These are phyloP conservation scores for Tulasnella sp. DNA, from an alignment of 768 basidiomycete genomes.

Conservation along the genomic window DNA sequence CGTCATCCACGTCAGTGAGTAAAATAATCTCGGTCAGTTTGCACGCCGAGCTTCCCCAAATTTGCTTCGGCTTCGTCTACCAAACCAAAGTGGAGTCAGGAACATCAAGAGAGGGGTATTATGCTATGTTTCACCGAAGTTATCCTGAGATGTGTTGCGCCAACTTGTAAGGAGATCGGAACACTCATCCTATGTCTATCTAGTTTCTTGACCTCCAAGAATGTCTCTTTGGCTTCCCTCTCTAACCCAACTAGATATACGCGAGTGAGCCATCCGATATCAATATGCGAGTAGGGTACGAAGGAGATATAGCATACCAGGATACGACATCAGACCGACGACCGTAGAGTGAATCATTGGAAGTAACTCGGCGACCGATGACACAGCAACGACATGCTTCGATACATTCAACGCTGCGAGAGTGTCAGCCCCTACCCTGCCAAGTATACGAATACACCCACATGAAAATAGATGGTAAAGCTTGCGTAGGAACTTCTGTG, in stretches of 20 bases:
- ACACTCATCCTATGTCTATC: slow-evolving; percentile 51
- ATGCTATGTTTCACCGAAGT: slow-evolving; percentile 43
- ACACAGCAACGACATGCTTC: slow-evolving; percentile 44
- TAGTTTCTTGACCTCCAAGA: slow-evolving; percentile 55
- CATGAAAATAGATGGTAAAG: slow-evolving; percentile 57
- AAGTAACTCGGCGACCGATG: slow-evolving; percentile 48
- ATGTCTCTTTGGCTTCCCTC: slow-evolving; percentile 41
- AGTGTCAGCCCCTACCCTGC: neutral
- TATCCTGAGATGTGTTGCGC: slow-evolving; percentile 58
- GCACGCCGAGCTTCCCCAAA: slow-evolving; percentile 56
- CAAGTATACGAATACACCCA: slow-evolving; percentile 20
- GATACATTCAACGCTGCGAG: slow-evolving; percentile 29
- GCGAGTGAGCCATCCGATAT: neutral
- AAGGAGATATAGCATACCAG: slow-evolving; percentile 36
- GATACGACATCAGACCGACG: slow-evolving; percentile 37
- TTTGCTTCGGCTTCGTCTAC: slow-evolving; percentile 48
- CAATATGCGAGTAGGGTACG: neutral
- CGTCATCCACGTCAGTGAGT: slow-evolving; percentile 71
- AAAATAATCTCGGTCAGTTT: slow-evolving; percentile 73
- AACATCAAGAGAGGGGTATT: neutral
- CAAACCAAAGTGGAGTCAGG: slow-evolving; percentile 28
- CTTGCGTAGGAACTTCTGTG: slow-evolving; percentile 61
- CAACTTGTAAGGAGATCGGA: slow-evolving; percentile 58
- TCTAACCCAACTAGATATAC: slow-evolving; percentile 43
- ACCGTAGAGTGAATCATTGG: slow-evolving; percentile 41